A percentile compares a stretch with the other conserved stretches of the same genome.
Evolutionary conservation across 2,329 filamentous ascomycete species (phyloP).

Genomic region (Blastomyces gilchristii): DNA sequence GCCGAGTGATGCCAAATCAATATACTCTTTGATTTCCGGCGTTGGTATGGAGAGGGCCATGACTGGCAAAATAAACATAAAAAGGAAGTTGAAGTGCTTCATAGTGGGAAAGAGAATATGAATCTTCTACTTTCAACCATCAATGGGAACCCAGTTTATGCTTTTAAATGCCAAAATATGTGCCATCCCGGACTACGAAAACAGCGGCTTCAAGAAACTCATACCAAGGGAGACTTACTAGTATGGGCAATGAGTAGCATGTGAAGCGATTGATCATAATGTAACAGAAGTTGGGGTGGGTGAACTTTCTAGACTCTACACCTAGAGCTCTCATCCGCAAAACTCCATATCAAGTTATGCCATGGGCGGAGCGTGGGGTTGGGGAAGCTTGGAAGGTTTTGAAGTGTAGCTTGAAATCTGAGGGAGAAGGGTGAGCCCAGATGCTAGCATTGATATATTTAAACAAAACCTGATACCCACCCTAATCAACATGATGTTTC

Average conservation of each 20-base stretch:
- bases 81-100: conserved; percentile 3
- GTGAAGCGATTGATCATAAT: background rate
- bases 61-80: background rate
- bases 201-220: background rate
- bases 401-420: background rate
- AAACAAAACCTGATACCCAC: background rate
- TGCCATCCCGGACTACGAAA: too few species aligned
- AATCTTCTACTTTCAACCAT: background rate
- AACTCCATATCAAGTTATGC: background rate
- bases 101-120: background rate
- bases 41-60: background rate
- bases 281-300: background rate
- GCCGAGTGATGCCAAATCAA: background rate
- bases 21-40: background rate
- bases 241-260: background rate
- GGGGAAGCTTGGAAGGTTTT: background rate
- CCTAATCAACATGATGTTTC: background rate
- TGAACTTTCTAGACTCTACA: background rate
- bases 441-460: background rate
- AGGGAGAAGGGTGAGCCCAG: background rate
- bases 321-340: background rate
- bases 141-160: background rate
- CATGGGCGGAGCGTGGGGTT: background rate
- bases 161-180: background rate
- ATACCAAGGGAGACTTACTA: background rate